These are phyloP conservation scores for Acidiella bohemica DNA, from an alignment of 495 filamentous ascomycete genomes.

Conservation along the genomic window DNA sequence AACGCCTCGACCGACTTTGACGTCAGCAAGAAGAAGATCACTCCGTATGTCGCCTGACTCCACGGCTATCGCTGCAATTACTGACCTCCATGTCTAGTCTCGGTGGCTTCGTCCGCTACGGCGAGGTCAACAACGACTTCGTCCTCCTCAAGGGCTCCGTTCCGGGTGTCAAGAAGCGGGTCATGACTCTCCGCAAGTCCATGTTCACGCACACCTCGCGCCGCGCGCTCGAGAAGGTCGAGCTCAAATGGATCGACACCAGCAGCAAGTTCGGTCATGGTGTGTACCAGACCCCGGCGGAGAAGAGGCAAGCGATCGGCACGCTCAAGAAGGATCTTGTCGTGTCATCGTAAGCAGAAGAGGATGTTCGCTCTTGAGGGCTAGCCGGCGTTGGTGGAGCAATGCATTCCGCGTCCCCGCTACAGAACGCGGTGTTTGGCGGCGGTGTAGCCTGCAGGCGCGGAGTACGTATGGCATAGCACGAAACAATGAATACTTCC, in stretches of 20 bases:
- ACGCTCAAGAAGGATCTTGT: conserved; percentile 97
- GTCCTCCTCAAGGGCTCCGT: conserved; percentile 94
- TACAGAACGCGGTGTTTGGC: too few species aligned
- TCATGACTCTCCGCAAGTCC: conserved; percentile 98
- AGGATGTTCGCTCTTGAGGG: not conserved
- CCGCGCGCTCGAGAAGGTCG: conserved; percentile 93
- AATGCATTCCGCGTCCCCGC: not conserved
- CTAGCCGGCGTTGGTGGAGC: not conserved
- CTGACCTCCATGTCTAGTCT: conserved; percentile 49
- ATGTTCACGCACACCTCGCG: conserved; percentile 96
- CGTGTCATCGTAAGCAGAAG: conserved; percentile 55
- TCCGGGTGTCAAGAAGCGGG: conserved; percentile 97
- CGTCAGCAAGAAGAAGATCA: conserved; percentile 97
- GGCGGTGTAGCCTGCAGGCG: too few species aligned
- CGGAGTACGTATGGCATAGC: too few species aligned
- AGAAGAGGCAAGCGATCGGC: conserved; percentile 91
- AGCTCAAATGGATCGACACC: conserved; percentile 99
- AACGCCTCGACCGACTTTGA: conserved; percentile 95
- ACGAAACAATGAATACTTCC: too few species aligned
- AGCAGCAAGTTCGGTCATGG: conserved; percentile 99
- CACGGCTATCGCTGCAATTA: conserved; percentile 9
- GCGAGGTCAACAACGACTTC: conserved; percentile 99
- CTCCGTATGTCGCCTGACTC: conserved; percentile 69
- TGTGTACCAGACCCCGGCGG: conserved; percentile 93
- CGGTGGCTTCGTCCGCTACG: conserved; percentile 98